phyloP scores from a whole-genome alignment of 352 stramenopile species.

The Globisporangium heterothallicum region DNA sequence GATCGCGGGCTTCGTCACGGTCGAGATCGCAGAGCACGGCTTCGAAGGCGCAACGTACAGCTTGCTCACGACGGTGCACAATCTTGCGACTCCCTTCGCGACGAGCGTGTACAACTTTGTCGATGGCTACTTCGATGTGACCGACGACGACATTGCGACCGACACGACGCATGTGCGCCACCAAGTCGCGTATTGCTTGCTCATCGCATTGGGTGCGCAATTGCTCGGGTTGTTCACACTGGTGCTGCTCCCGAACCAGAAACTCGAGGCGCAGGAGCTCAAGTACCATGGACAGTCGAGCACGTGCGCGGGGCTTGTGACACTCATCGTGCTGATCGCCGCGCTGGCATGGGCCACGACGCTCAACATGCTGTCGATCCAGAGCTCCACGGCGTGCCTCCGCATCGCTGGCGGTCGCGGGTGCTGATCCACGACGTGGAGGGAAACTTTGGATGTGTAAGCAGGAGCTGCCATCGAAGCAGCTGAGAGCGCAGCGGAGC shows the following conservation, averaged over 20 bases:
- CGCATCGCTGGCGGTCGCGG: conserved; percentile 52
- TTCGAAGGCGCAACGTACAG: conserved; percentile 65
- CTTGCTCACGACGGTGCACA: conserved; percentile 62
- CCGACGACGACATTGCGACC: conserved; percentile 46
- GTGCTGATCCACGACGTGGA: conserved; percentile 22
- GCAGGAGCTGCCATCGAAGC: no score
- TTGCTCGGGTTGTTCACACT: conserved; percentile 41
- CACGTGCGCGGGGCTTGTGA: conserved; percentile 27
- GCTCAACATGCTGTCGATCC: conserved; percentile 57
- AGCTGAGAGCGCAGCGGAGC: no score
- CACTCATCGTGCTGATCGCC: conserved; percentile 29
- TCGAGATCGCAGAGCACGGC: conserved; percentile 68
- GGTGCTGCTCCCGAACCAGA: conserved; percentile 54
- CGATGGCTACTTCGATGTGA: conserved; percentile 49
- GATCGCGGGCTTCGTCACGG: conserved; percentile 51
- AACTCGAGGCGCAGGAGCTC: conserved; percentile 51
- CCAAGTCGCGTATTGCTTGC: conserved; percentile 50
- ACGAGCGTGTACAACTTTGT: conserved; percentile 50
- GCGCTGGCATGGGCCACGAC: conserved; percentile 47
- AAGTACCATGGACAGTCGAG: conserved; percentile 50
- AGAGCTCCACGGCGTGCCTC: conserved; percentile 56
- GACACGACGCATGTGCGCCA: conserved; percentile 54
- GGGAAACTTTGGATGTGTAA: background rate
- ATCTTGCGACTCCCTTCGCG: conserved; percentile 50
- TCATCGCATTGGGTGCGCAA: conserved; percentile 36